These are phyloP conservation scores for Colletotrichum tabaci DNA, from an alignment of 2,329 filamentous ascomycete genomes.

Conservation along the genomic window DNA sequence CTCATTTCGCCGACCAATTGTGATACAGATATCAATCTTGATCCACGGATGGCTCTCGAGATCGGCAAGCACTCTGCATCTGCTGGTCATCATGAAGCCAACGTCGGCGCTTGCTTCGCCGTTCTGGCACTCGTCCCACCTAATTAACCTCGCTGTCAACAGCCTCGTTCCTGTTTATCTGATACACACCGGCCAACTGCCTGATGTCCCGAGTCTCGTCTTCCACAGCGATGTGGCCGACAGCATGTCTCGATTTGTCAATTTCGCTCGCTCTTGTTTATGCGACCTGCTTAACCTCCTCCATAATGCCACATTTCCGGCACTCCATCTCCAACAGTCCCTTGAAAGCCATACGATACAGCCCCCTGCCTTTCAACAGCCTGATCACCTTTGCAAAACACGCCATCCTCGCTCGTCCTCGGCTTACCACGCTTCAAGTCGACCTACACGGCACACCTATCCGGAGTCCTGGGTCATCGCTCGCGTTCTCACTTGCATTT, in stretches of 20 bases:
- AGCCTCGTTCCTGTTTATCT: conserved; percentile 25
- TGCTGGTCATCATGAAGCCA: conserved; percentile 29
- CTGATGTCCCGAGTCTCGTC: not conserved
- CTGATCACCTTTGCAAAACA: conserved; percentile 12
- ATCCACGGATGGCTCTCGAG: not conserved
- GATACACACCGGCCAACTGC: conserved; percentile 2
- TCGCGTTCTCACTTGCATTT: not conserved
- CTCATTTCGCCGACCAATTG: conserved; percentile 9
- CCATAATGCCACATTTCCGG: not conserved
- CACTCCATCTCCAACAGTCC: conserved; percentile 7
- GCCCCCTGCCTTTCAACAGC: conserved; percentile 8
- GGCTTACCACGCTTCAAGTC: conserved; percentile 9
- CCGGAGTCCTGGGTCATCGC: conserved; percentile 8
- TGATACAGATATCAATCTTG: conserved; percentile 1
- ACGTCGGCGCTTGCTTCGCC: conserved; percentile 6
- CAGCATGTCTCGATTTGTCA: not conserved
- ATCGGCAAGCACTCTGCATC: not conserved
- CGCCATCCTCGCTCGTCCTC: conserved; percentile 15
- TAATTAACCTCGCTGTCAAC: conserved; percentile 21
- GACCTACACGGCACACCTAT: conserved; percentile 27
- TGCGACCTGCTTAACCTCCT: not conserved
- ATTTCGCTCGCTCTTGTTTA: not conserved
- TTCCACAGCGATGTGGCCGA: not conserved
- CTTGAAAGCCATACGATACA: conserved; percentile 21
- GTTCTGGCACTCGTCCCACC: conserved; percentile 27